Percentiles rank a stretch among this genome's conserved stretches.
Conservation (phyloP, 441 rosid species). For the Euphorbia corollata region DNA sequence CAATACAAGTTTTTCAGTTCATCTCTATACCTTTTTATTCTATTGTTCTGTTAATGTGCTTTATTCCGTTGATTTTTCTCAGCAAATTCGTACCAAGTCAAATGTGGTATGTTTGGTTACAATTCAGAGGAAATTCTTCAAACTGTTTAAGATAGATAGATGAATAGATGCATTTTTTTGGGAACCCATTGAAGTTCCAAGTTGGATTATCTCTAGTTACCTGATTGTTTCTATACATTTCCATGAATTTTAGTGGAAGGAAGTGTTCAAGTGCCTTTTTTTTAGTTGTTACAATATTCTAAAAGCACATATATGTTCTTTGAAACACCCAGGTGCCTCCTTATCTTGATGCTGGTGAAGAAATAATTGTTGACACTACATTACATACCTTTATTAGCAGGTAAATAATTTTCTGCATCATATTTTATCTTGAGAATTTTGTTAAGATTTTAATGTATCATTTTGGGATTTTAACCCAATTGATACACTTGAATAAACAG, state of each 20-base stretch:
- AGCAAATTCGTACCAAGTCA: too few relatives aligned
- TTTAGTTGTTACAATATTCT: constrained; percentile 9
- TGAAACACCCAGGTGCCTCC: constrained; percentile 55
- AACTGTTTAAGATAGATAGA: not conserved
- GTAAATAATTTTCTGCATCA: constrained; percentile 26
- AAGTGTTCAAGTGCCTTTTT: not conserved
- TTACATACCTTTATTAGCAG: constrained; percentile 66
- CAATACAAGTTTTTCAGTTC: too few relatives aligned
- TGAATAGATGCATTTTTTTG: not conserved
- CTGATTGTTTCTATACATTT: not conserved
- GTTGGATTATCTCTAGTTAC: not conserved
- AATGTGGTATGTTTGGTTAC: too few relatives aligned
- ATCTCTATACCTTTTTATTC: too few relatives aligned
- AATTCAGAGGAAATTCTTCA: too few relatives aligned
- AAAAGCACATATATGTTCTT: not conserved
- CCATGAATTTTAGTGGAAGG: not conserved
- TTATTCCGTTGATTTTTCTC: too few relatives aligned
- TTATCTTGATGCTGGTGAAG: constrained; percentile 70
- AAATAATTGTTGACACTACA: constrained; percentile 58
- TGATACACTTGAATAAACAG: not conserved
- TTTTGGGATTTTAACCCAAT: not conserved
- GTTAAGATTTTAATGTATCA: not conserved
- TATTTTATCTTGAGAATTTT: not conserved
- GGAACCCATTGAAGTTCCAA: not conserved
- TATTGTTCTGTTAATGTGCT: too few relatives aligned